These are phyloP conservation scores for Phytomonas francai DNA, from an alignment of 208 protist species.

Conservation along the genomic window DNA sequence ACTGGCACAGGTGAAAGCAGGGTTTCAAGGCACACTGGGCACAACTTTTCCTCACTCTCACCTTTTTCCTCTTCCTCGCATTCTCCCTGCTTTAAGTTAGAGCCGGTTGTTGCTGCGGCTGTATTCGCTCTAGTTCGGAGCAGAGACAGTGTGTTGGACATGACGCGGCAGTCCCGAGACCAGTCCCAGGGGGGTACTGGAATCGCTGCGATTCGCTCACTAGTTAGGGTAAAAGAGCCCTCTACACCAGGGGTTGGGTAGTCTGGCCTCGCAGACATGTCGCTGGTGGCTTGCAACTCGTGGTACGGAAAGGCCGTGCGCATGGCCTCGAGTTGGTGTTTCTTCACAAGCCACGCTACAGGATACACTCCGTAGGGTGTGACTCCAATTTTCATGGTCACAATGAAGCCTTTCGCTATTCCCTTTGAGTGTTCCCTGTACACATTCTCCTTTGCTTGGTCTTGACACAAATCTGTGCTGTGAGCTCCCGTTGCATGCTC, in stretches of 20 bases:
- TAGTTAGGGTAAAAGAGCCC: conserved; percentile 16
- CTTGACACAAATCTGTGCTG: background rate
- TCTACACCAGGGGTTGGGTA: conserved; percentile 1
- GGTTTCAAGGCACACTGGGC: conserved; percentile 28
- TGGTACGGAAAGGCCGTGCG: conserved; percentile 1
- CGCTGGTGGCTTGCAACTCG: no score
- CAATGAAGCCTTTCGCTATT: background rate
- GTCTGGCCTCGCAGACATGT: no score
- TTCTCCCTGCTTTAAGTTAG: background rate
- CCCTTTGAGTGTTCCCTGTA: background rate
- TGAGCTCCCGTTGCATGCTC: background rate
- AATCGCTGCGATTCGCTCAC: conserved; percentile 12
- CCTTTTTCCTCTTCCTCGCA: background rate
- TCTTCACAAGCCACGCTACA: conserved; percentile 23
- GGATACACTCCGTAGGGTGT: conserved; percentile 23
- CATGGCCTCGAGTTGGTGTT: conserved; percentile 14
- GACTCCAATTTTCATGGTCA: conserved; percentile 13
- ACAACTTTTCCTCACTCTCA: conserved; percentile 19
- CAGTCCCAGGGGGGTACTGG: conserved; percentile 13
- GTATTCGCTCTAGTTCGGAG: no score
- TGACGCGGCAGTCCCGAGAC: conserved; percentile 13
- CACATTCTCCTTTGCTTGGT: background rate
- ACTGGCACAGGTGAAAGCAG: conserved; percentile 20
- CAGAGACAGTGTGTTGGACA: conserved; percentile 6
- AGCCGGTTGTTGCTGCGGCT: no score